Evolutionary conservation across 495 filamentous ascomycete genomes (phyloP).

Genomic region (Penicillium ucsense): DNA sequence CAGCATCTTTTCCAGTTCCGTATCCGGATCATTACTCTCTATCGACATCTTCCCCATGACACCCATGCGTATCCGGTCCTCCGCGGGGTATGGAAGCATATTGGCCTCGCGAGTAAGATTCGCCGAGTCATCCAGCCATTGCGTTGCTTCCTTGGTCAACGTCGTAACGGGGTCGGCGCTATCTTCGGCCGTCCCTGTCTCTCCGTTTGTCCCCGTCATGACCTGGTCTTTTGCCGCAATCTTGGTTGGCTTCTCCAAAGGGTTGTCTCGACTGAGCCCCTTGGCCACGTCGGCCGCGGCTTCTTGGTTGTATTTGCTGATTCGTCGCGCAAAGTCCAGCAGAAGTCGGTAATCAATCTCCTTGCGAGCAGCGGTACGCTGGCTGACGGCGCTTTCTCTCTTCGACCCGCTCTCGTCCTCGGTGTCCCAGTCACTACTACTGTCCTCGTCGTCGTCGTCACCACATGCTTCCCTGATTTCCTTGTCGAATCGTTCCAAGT

Average conservation of each 20-base stretch:
- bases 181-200: conserved; percentile 6
- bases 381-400: neutral
- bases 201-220: conserved; percentile 23
- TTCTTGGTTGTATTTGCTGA: conserved; percentile 40
- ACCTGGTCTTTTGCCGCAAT: conserved; percentile 18
- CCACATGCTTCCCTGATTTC: conserved; percentile 25
- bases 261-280: conserved; percentile 8
- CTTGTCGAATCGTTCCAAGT: conserved; percentile 31
- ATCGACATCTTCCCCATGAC: conserved; percentile 37
- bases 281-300: conserved; percentile 36
- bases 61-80: conserved; percentile 40
- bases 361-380: conserved; percentile 6
- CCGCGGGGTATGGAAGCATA: conserved; percentile 39
- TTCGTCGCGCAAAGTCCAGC: conserved; percentile 37
- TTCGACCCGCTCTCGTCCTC: conserved; percentile 12
- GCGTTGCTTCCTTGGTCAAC: conserved; percentile 34
- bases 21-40: conserved; percentile 27
- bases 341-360: conserved; percentile 37
- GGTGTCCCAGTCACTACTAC: conserved; percentile 19
- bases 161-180: conserved; percentile 28
- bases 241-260: conserved; percentile 8
- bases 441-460: conserved; percentile 20
- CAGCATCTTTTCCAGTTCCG: conserved; percentile 34
- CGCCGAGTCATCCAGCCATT: conserved; percentile 38
- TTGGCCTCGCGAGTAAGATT: conserved; percentile 34